Conservation (phyloP, 2,329 filamentous ascomycete genomes). For the Fonsecaea pedrosoi region DNA sequence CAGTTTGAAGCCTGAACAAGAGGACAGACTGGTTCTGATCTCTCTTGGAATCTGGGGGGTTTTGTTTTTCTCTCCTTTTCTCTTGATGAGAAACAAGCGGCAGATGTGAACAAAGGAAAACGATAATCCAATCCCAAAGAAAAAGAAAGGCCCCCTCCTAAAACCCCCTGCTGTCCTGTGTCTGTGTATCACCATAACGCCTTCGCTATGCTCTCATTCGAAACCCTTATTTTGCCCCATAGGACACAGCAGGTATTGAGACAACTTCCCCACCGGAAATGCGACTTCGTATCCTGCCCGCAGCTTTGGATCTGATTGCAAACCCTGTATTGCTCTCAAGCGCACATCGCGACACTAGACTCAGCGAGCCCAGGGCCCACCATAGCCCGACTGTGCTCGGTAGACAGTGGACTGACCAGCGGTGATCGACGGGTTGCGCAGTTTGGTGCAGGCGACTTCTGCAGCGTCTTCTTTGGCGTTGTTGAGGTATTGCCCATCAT, state of each 20-base stretch:
- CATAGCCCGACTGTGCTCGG: conserved; percentile 26
- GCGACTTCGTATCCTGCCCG: conserved; percentile 1
- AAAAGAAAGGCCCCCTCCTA: conserved; percentile 41
- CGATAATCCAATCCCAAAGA: conserved; percentile 37
- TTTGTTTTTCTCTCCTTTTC: conserved; percentile 7
- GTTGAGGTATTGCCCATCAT: conserved; percentile 84
- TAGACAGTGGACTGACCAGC: conserved; percentile 23
- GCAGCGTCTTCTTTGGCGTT: conserved; percentile 93
- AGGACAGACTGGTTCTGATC: conserved; percentile 22
- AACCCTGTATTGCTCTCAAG: conserved; percentile 10
- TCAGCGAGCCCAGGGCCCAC: conserved; percentile 30
- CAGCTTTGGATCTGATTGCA: conserved; percentile 6
- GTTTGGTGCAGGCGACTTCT: conserved; percentile 67
- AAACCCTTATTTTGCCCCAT: conserved; percentile 11
- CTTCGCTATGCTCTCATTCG: conserved; percentile 36
- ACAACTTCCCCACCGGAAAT: conserved; percentile 18
- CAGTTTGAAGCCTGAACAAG: conserved; percentile 19
- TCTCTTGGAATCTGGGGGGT: conserved; percentile 1
- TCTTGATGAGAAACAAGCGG: conserved; percentile 2
- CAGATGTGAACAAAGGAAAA: conserved; percentile 28
- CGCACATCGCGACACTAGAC: neutral
- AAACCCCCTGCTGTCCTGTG: conserved; percentile 8
- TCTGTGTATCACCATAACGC: conserved; percentile 30
- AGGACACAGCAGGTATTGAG: conserved; percentile 19
- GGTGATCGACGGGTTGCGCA: conserved; percentile 44